Evolutionary conservation across 306 rosid genomes (phyloP).

Genomic region (Begonia peltatifolia): DNA sequence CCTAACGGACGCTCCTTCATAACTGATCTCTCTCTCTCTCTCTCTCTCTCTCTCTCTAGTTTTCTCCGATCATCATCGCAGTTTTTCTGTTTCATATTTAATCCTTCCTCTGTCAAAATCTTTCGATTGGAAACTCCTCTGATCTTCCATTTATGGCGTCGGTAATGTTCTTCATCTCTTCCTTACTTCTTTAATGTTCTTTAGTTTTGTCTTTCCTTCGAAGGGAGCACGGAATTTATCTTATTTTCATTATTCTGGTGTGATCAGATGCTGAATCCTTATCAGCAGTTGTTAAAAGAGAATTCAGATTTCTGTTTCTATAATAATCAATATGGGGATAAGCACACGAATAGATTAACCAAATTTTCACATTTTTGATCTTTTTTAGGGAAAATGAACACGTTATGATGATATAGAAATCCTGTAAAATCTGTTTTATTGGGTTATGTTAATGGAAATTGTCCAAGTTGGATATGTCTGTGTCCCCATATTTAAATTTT

Average conservation of each 20-base stretch:
- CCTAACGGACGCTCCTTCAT: conserved; percentile 1
- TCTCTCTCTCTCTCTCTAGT: conserved; percentile 5
- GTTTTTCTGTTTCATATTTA: neutral
- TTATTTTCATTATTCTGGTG: neutral
- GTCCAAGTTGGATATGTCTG: too few relatives aligned
- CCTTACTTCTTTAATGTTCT: neutral
- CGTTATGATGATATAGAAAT: too few relatives aligned
- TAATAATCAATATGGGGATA: too few relatives aligned
- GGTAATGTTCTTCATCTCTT: conserved; percentile 18
- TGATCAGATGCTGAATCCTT: neutral
- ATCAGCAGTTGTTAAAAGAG: too few relatives aligned
- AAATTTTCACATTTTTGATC: too few relatives aligned
- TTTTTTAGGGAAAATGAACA: too few relatives aligned
- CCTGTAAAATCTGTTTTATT: too few relatives aligned
- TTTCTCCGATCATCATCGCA: conserved; percentile 1
- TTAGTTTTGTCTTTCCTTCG: neutral
- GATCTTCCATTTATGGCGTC: conserved; percentile 34
- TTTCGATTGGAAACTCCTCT: conserved; percentile 8
- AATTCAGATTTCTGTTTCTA: too few relatives aligned
- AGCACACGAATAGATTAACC: too few relatives aligned
- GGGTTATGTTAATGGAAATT: too few relatives aligned
- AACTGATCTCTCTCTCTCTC: conserved; percentile 7
- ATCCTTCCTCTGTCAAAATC: conserved; percentile 9
- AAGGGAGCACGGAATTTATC: neutral
- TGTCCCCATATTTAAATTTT: too few relatives aligned